Evolutionary conservation across 1,139 yeast species (phyloP), one percentile per base, ranked within the genome.

Genomic region (Tardiomyces digboiensis): DNA sequence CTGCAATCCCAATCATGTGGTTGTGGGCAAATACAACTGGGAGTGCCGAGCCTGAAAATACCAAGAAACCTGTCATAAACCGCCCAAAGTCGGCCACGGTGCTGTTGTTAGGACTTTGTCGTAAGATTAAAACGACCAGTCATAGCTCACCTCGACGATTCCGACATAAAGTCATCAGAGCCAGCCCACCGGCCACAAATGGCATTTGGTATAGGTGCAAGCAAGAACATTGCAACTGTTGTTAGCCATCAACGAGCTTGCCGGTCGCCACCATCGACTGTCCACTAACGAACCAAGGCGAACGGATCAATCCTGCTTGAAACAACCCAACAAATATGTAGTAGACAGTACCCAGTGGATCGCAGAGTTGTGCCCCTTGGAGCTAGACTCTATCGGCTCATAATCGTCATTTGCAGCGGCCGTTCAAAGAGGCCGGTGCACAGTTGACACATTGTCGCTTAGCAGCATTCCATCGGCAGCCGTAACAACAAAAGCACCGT

Each of bases 181-280:
- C 65, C 62, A 60, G 70, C 65, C 45, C 61, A 58, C 38, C 33
- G 33, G 14, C 69, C 66, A 48, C 74, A 69, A n/a, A 75, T 52
- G 16, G 76, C 74, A 29, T 80, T 74, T 2, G 95, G 95, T 38
- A 83, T 55, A 48, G 87, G 88, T 2, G 94, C 91, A 38, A 78
- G 57, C 37, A 79, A 70, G 58, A 70, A 70, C 53, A 70, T 59
- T 10, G 64, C 61, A 38, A 69, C 74, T 58, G 44, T 16, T 21
- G 39, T 44, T 41, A 46, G 46, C 29, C 21, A 18, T 36, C 6
- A 7, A 2, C 8, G 18, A 2, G 19, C 5, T 19, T 21, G 21
- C 10, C 19, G 12, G 16, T 42, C 6, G 13, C 14, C 22, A 21
- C 5, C 2, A 52, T 56, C 16, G 41, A 54, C 56, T 52, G n/a